Evolutionary conservation across 805 yeast species (phyloP), one percentile per base, ranked within the genome.

Genomic region (Wickerhamomyces silvicola): DNA sequence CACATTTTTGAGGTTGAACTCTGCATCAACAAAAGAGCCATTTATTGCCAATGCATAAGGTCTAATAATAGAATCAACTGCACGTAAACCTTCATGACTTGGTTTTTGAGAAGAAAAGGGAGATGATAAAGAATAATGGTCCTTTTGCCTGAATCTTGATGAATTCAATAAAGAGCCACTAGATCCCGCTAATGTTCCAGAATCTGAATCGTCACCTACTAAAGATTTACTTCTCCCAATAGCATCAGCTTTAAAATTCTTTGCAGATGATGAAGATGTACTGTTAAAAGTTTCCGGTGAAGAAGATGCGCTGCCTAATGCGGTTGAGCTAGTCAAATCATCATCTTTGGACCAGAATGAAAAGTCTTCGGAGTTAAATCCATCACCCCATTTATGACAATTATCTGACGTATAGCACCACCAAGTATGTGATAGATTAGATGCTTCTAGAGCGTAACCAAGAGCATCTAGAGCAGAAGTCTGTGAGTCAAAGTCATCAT

Each of bases 351-450:
- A 80, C 81, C 81, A 90, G 35, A 90, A 72, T 1, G 96, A 83
- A 53, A 90, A 79, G 56, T 90, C 97, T 52, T 90, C 98, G 43
- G 86, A 78, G 48, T 90, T 90, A 94, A 97, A 90, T 17, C 69
- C 54, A 56, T 90, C 98, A 0, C 98, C 98, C 79, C 83, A 78
- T 50, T 72, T 60, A 57, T 92, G 95, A 21, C 75, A 62, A 51
- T 88, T 90, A 25, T 64, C 60, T 6, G 79, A 64, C 22, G 82
- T 71, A 54, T 90, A 90, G 46, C 86, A 76, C 97, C 98, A 90
- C 49, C 78, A 74, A 3, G 95, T 78, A 54, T 78, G 86, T 27
- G 81, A 74, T 48, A 86, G 55, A 30, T 72, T 70, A 33, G 75
- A 68, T 1, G 79, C 79, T 53, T 92, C 97, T 26, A 90, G 59